These are phyloP conservation scores for Protomyces gravidus DNA, from an alignment of 1,139 yeast genomes.

Conservation along the genomic window DNA sequence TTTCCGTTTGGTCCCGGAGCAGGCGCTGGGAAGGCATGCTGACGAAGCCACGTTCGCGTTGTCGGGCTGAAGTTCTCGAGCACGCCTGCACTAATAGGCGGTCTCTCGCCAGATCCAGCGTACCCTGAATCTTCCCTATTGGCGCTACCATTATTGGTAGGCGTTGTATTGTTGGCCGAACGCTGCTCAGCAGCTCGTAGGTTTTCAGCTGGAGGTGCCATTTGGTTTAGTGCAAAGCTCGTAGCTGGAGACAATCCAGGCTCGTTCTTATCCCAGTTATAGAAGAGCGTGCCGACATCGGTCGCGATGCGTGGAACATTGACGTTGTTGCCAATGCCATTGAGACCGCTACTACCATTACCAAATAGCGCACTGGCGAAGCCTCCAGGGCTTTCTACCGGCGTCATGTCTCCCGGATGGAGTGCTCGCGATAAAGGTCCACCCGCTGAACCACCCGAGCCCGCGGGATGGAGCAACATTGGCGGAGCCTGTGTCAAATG, in stretches of 20 bases:
- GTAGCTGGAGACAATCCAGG: conserved; percentile 27
- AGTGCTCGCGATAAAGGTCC: background rate
- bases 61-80: conserved; percentile 26
- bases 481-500: background rate
- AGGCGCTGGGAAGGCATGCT: background rate
- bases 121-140: background rate
- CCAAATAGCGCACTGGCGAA: conserved; percentile 2
- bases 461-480: background rate
- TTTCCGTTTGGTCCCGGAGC: too few species aligned
- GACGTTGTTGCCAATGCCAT: conserved; percentile 17
- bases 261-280: conserved; percentile 27
- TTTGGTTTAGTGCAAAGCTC: conserved; percentile 16
- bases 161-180: background rate
- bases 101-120: background rate
- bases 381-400: conserved; percentile 20
- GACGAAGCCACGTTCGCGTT: conserved; percentile 18
- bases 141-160: background rate
- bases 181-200: background rate
- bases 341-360: background rate
- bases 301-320: conserved; percentile 25
- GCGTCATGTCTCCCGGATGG: background rate
- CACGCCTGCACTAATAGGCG: conserved; percentile 26
- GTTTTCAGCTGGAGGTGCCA: background rate
- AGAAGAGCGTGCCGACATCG: conserved; percentile 24
- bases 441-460: conserved; percentile 1